These are phyloP conservation scores for Neofusicoccum sp. DNA, from an alignment of 2,329 filamentous ascomycete genomes.

Conservation along the genomic window DNA sequence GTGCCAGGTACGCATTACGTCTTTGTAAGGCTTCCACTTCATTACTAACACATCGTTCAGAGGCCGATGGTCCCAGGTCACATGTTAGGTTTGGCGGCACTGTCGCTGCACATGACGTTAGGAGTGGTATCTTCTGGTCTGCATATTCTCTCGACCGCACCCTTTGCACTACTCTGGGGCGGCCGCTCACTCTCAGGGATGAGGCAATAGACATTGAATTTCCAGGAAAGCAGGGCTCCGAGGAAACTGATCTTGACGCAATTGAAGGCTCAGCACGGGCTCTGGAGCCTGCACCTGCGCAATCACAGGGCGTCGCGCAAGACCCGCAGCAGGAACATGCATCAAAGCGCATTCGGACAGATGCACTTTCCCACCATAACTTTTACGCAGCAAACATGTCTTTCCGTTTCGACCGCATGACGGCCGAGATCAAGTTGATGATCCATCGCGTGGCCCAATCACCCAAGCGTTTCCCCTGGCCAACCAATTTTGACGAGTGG, in stretches of 20 bases:
- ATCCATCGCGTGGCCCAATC: conserved; percentile 33
- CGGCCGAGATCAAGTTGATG: conserved; percentile 16
- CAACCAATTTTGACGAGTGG: conserved; percentile 20
- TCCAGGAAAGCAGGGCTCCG: conserved; percentile 39
- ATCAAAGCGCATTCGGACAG: not conserved
- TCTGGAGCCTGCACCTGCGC: not conserved
- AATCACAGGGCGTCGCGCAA: not conserved
- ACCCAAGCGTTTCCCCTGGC: conserved; percentile 46
- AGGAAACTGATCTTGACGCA: not conserved
- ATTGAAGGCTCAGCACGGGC: not conserved
- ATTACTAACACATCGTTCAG: not conserved
- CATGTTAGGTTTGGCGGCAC: conserved; percentile 38
- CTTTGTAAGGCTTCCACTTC: not conserved
- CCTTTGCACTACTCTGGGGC: conserved; percentile 56
- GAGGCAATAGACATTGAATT: conserved; percentile 51
- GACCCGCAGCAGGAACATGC: not conserved
- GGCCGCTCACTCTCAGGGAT: conserved; percentile 55
- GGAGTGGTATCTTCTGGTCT: conserved; percentile 57
- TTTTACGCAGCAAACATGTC: conserved; percentile 23
- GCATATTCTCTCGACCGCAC: conserved; percentile 53
- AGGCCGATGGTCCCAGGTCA: not conserved
- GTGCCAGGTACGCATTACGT: not conserved
- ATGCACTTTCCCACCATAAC: not conserved
- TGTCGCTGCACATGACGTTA: conserved; percentile 54
- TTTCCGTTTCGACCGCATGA: conserved; percentile 32